phyloP scores from a whole-genome alignment of 192 early-diverging fungal genomes.

The Oehlia diaphana region DNA sequence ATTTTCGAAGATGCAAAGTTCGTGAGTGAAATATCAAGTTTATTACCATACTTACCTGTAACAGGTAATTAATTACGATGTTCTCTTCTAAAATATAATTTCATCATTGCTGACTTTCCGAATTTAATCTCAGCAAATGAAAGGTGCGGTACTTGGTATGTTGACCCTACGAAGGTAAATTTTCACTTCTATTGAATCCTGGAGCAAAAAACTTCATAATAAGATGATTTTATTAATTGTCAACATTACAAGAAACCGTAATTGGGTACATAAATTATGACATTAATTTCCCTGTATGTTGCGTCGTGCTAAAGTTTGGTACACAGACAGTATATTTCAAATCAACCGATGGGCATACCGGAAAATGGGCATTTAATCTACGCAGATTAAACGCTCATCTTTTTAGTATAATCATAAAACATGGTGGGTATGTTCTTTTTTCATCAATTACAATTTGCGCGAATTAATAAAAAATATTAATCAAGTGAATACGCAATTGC shows the following conservation, averaged over 20 bases:
- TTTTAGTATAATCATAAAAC: constrained; percentile 50
- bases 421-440: constrained; percentile 55
- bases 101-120: background rate
- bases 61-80: constrained; percentile 41
- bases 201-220: too few species aligned
- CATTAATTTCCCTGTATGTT: background rate
- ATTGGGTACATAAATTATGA: too few species aligned
- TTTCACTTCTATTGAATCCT: background rate
- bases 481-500: background rate
- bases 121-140: constrained; percentile 63
- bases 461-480: background rate
- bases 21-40: constrained; percentile 55
- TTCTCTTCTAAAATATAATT: background rate
- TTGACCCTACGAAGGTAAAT: constrained; percentile 58
- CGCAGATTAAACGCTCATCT: constrained; percentile 79
- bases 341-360: constrained; percentile 90
- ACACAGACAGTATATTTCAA: constrained; percentile 82
- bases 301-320: constrained; percentile 30
- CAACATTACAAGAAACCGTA: too few species aligned
- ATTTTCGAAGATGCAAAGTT: constrained; percentile 77
- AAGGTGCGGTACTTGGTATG: constrained; percentile 88
- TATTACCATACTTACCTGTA: constrained; percentile 62
- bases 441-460: background rate
- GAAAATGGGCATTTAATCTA: constrained; percentile 82
- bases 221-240: too few species aligned